These are phyloP conservation scores for Xylariaceae sp. DNA, from an alignment of 2,329 filamentous ascomycete species.

Conservation along the genomic window DNA sequence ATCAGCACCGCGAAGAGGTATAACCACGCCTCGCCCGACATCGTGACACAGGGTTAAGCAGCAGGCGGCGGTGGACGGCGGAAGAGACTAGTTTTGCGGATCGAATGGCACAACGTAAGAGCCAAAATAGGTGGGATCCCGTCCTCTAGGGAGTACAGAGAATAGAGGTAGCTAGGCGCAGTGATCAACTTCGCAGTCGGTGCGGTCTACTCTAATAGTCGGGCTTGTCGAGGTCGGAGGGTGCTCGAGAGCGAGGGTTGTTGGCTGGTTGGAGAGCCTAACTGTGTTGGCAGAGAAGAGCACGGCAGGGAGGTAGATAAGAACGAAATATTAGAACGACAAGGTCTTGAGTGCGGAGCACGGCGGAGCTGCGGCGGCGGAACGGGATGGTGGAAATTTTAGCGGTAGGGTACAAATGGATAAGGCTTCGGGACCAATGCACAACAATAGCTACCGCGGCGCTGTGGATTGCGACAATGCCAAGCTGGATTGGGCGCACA, in stretches of 20 bases:
- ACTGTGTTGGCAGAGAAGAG: conserved; percentile 3
- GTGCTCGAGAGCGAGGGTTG: neutral
- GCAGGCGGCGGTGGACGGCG: conserved; percentile 2
- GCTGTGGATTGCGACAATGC: neutral
- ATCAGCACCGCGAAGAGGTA: conserved; percentile 97
- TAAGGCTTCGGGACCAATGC: neutral
- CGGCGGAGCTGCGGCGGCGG: neutral
- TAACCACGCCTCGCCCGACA: conserved; percentile 98
- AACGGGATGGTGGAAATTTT: neutral
- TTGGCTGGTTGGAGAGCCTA: conserved; percentile 3
- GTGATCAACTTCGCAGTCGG: conserved; percentile 2
- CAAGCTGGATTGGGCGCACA: neutral
- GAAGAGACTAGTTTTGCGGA: conserved; percentile 6
- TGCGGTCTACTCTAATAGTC: no score
- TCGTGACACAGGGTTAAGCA: conserved; percentile 41
- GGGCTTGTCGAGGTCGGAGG: neutral
- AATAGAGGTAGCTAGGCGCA: neutral
- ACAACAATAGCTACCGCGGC: neutral
- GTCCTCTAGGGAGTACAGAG: neutral
- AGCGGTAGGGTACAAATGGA: neutral
- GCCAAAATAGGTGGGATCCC: neutral
- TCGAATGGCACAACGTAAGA: neutral
- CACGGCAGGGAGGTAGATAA: no score
- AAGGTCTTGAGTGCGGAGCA: conserved; percentile 1
- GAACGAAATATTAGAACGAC: neutral